phyloP scores from a whole-genome alignment of 257 asterid species.

The Solanum megistacrolobum region DNA sequence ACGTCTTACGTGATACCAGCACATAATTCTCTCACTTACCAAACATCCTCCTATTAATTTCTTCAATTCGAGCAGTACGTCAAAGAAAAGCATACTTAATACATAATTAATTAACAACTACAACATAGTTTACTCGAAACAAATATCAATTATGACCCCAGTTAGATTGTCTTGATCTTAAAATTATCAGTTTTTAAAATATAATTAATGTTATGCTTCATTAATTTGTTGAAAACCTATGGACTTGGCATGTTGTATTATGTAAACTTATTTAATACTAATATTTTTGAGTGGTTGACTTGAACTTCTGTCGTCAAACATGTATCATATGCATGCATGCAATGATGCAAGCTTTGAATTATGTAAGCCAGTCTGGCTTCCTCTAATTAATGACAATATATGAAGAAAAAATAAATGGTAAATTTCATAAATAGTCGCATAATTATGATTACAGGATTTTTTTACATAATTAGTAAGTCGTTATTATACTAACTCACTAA shows the following conservation, averaged over 20 bases:
- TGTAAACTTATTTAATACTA: neutral
- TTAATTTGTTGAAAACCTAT: neutral
- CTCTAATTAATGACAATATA: neutral
- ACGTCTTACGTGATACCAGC: neutral
- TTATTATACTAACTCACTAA: too few species aligned
- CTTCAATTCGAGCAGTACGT: neutral
- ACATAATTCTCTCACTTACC: neutral
- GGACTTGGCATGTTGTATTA: neutral
- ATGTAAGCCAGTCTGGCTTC: neutral
- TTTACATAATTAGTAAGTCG: neutral
- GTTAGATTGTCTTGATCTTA: neutral
- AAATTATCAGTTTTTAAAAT: neutral
- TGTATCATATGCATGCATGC: neutral
- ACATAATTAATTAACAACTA: neutral
- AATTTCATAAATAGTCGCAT: neutral
- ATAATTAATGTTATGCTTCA: neutral
- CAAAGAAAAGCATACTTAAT: neutral
- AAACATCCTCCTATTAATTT: neutral
- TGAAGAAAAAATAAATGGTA: neutral
- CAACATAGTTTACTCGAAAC: neutral
- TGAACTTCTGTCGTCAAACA: neutral
- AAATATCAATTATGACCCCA: neutral
- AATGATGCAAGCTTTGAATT: neutral
- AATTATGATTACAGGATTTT: neutral
- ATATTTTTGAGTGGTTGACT: neutral